Percentiles rank a stretch among this genome's conserved stretches.
These are phyloP conservation scores for Turritis glabra DNA, from an alignment of 345 rosid genomes.

Conservation along the genomic window DNA sequence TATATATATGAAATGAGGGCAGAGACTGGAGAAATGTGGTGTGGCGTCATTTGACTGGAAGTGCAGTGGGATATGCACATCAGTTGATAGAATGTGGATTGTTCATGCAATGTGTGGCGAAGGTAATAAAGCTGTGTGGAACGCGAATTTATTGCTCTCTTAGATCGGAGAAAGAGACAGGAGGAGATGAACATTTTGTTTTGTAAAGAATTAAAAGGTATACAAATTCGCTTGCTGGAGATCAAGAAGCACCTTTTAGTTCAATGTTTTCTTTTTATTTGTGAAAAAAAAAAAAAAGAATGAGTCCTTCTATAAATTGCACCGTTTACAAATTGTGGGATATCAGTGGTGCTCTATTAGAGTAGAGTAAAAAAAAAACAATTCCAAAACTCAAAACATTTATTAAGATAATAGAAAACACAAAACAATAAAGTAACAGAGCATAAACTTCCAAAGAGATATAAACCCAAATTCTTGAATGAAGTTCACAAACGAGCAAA, in stretches of 20 bases:
- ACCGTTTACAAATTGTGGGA: too few species aligned
- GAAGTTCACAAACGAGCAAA: too few species aligned
- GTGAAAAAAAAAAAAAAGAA: neutral
- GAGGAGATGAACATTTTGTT: conserved; percentile 11
- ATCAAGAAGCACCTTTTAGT: neutral
- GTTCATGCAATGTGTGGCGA: conserved; percentile 87
- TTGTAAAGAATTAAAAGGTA: conserved; percentile 19
- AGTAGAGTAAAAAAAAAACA: too few species aligned
- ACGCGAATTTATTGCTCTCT: conserved; percentile 40
- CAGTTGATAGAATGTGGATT: conserved; percentile 74
- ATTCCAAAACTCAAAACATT: neutral
- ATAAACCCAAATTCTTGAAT: neutral
- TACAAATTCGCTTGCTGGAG: conserved; percentile 12
- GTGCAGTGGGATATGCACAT: conserved; percentile 93
- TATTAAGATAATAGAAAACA: neutral
- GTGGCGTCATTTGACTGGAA: conserved; percentile 95
- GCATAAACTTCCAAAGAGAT: too few species aligned
- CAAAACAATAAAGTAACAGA: too few species aligned
- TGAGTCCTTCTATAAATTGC: too few species aligned
- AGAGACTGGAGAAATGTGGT: conserved; percentile 81
- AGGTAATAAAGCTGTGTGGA: conserved; percentile 79
- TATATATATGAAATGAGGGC: conserved; percentile 95
- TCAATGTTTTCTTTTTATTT: conserved; percentile 14
- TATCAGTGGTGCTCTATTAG: too few species aligned
- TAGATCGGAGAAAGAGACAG: conserved; percentile 18